phyloP scores from a whole-genome alignment of 805 yeast species.

The Scheffersomyces amazonensis region DNA sequence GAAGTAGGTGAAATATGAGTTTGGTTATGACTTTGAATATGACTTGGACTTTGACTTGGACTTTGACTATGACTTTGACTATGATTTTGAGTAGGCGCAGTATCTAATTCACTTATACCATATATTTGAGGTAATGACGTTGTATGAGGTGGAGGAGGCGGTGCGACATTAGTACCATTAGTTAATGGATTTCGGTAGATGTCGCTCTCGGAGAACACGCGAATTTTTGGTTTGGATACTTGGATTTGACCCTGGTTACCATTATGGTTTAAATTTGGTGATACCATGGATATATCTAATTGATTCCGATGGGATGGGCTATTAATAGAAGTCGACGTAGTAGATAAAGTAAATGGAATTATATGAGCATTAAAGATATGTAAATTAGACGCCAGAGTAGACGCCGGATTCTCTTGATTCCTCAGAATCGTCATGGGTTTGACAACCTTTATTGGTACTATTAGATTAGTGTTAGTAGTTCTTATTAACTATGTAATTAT shows the following conservation, averaged over 20 bases:
- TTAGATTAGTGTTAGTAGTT: too few relatives aligned
- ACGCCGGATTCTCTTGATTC: background rate
- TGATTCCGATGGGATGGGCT: background rate
- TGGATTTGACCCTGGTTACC: conserved; percentile 1
- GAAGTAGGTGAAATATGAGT: too few relatives aligned
- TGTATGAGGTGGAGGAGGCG: background rate
- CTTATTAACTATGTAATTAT: too few relatives aligned
- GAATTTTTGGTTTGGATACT: conserved; percentile 8
- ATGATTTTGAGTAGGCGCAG: too few relatives aligned
- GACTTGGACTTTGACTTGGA: too few relatives aligned
- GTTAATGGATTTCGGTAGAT: conserved; percentile 8
- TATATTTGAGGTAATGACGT: background rate
- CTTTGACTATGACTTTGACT: too few relatives aligned
- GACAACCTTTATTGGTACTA: background rate
- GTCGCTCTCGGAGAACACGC: conserved; percentile 20
- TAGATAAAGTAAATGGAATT: too few relatives aligned
- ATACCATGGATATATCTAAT: too few relatives aligned
- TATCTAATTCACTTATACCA: too few relatives aligned
- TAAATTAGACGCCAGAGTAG: background rate
- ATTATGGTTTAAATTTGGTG: background rate
- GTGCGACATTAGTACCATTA: background rate
- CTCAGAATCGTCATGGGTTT: background rate
- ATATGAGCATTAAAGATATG: background rate
- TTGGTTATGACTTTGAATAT: background rate
- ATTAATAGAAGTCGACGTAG: too few relatives aligned